Evolutionary conservation across 1,284 basidiomycete species (phyloP), one percentile per base, ranked within the genome.

Genomic region (Inonotus obliquus): DNA sequence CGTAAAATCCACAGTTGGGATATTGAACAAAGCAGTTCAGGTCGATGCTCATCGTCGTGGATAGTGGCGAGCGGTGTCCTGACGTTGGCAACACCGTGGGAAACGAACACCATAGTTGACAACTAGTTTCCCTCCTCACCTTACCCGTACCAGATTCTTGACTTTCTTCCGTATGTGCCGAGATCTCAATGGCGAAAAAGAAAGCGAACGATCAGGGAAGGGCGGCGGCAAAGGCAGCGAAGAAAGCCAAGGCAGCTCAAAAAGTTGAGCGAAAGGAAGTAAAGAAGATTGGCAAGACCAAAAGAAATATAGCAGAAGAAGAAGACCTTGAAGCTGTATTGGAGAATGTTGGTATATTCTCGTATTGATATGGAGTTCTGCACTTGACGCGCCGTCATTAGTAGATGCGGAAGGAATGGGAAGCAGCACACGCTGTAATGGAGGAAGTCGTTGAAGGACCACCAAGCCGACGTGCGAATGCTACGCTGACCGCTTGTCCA

Each of bases 281-380:
- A 66, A 91, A 88, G 69, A 89, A 86, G 64, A 73, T 67, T 19
- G 69, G 68, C 38, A 82, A 82, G 63, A 75, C 76, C 17, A 78
- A 77, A 60, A 75, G 77, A 29, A 80, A 81, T 27, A 75, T 73
- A 32, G 83, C 82, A 35, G 85, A 89, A 63, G 88, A 91, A 64
- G 80, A 91, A 65, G 89, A 94, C 75, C 78, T 94, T 7, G 91
- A 94, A 68, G 81, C 79, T 4, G 92, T 94, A 64, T 80, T 94
- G 27, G 89, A 91, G 69, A 82, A 83, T 80, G 89, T 91, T 67
- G 66, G 69, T 67, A 27, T 17, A 44, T 6, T 27, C 14, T 14
- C 37, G 27, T 4, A 10, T 49, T 49, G 21, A 10, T 13, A 49
- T 17, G 14, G 27, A 25, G 6, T 49, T 23, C 4, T 21, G 23